phyloP scores from a whole-genome alignment of 2,329 filamentous ascomycete species.

The Pochonia chlamydosporia region DNA sequence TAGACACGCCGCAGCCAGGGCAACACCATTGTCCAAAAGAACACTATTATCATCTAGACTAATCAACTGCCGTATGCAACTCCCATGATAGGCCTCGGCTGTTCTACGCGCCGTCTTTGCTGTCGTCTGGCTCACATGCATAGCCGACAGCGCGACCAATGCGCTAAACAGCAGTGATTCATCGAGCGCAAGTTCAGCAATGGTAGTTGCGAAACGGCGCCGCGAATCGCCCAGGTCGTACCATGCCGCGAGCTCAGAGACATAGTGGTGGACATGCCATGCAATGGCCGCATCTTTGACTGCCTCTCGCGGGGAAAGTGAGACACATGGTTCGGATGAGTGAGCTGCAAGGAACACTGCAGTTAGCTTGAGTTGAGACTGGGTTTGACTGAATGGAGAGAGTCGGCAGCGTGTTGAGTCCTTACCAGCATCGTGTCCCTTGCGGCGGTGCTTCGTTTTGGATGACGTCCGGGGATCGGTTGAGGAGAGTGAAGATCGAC shows the following conservation, averaged over 20 bases:
- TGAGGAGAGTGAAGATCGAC: no score
- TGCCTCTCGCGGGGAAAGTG: conserved; percentile 23
- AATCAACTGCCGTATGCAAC: conserved; percentile 34
- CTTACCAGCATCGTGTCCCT: no score
- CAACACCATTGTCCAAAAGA: conserved; percentile 29
- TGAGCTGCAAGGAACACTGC: no score
- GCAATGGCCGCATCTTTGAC: conserved; percentile 26
- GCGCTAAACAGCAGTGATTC: conserved; percentile 37
- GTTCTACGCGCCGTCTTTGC: conserved; percentile 17
- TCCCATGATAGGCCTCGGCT: conserved; percentile 34
- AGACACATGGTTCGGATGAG: no score
- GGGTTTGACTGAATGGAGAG: no score
- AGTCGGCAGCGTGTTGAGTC: no score
- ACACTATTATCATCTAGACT: conserved; percentile 24
- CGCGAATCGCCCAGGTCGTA: conserved; percentile 39
- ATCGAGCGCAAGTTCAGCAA: conserved; percentile 31
- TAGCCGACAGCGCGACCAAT: conserved; percentile 37
- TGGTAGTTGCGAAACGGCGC: conserved; percentile 26
- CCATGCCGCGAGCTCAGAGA: conserved; percentile 33
- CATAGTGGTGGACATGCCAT: conserved; percentile 34
- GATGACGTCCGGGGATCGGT: no score
- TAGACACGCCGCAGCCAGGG: conserved; percentile 37
- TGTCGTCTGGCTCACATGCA: conserved; percentile 26
- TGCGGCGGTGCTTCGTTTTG: no score
- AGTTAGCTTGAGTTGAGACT: no score